These are phyloP conservation scores for Lithospermum erythrorhizon DNA, from an alignment of 257 asterid species.

Conservation along the genomic window DNA sequence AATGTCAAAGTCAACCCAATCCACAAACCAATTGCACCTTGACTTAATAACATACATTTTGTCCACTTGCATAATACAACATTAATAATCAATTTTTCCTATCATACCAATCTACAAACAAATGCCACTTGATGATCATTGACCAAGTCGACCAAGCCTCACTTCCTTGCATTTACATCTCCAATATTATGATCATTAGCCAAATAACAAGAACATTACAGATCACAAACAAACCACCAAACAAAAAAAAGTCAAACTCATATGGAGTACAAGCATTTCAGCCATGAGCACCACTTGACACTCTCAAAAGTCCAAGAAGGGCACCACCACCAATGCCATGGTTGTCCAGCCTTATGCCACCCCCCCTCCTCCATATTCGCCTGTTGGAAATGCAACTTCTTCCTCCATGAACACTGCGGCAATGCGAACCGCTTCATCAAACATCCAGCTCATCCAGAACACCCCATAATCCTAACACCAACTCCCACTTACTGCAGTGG, in stretches of 20 bases:
- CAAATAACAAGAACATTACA: neutral
- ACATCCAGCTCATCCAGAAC: constrained; percentile 46
- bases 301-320: constrained; percentile 31
- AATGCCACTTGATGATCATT: no score
- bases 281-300: constrained; percentile 47
- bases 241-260: neutral
- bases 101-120: no score
- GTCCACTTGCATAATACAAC: no score
- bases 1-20: no score
- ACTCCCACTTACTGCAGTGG: constrained; percentile 58
- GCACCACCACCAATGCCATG: constrained; percentile 40
- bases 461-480: constrained; percentile 46
- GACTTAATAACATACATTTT: no score
- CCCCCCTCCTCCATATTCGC: constrained; percentile 31
- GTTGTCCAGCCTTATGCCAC: constrained; percentile 38
- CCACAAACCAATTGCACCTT: no score
- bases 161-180: no score
- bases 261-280: constrained; percentile 49
- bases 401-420: constrained; percentile 69
- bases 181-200: neutral
- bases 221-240: neutral
- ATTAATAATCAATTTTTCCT: no score
- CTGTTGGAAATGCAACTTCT: constrained; percentile 52
- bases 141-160: no score
- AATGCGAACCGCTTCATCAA: constrained; percentile 47